Evolutionary conservation across 2,329 filamentous ascomycete species (phyloP).

Genomic region (Fusarium sulawesiense): DNA sequence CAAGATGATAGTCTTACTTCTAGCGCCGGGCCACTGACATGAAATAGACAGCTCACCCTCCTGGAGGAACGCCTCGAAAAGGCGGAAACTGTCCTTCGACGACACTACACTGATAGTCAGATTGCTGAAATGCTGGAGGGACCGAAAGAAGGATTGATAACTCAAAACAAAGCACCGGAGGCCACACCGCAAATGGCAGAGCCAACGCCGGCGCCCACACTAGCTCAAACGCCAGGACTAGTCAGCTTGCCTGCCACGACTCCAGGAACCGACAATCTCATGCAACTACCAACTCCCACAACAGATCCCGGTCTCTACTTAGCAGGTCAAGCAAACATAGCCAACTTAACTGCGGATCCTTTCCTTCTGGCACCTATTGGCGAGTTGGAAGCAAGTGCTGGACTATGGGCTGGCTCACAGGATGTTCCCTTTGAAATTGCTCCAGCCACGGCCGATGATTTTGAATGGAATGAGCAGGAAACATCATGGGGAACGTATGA

Average conservation of each 20-base stretch:
- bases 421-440: neutral
- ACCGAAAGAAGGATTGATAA: conserved; percentile 12
- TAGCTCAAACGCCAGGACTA: conserved; percentile 5
- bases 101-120: conserved; percentile 35
- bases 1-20: too few relatives aligned
- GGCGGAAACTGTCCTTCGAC: conserved; percentile 33
- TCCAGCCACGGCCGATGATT: conserved; percentile 20
- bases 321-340: conserved; percentile 4
- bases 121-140: conserved; percentile 34
- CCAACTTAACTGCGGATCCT: conserved; percentile 14
- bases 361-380: conserved; percentile 23
- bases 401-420: conserved; percentile 8
- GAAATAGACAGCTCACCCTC: conserved; percentile 32
- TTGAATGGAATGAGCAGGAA: conserved; percentile 36
- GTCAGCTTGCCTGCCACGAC: conserved; percentile 14
- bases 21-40: conserved; percentile 6
- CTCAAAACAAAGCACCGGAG: conserved; percentile 1
- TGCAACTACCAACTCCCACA: conserved; percentile 16
- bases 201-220: conserved; percentile 4
- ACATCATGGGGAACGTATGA: conserved; percentile 26
- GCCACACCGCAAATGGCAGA: neutral
- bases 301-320: conserved; percentile 12
- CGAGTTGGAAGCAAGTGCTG: conserved; percentile 12
- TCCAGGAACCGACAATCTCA: conserved; percentile 14
- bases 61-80: conserved; percentile 38